Evolutionary conservation across 345 rosid genomes (phyloP).

Genomic region (Sisymbrium altissimum): DNA sequence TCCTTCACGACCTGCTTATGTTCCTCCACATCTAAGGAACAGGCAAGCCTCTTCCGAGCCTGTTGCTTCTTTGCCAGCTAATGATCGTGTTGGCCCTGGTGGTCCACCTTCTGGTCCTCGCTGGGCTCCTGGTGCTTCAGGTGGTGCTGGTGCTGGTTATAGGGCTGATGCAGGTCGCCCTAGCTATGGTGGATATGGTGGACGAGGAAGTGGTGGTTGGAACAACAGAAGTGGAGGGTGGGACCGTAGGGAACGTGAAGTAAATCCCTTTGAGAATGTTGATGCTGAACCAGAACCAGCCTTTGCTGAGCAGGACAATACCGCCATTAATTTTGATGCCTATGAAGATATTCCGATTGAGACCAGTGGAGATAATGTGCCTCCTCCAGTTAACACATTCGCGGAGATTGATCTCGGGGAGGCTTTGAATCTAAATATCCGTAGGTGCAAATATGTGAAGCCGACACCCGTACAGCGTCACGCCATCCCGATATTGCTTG

Average conservation of each 20-base stretch:
- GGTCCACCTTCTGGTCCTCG: constrained; percentile 58
- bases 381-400: constrained; percentile 82
- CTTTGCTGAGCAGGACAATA: constrained; percentile 59
- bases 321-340: constrained; percentile 89
- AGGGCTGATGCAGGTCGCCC: constrained; percentile 29
- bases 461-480: constrained; percentile 97
- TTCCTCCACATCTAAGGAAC: constrained; percentile 90
- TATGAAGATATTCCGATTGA: constrained; percentile 98
- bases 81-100: constrained; percentile 40
- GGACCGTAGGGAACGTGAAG: constrained; percentile 83
- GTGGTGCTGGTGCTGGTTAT: constrained; percentile 36
- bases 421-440: constrained; percentile 73
- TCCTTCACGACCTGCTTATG: constrained; percentile 51
- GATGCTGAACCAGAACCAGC: constrained; percentile 48
- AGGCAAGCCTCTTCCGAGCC: constrained; percentile 50
- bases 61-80: constrained; percentile 36
- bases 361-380: constrained; percentile 95
- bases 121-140: constrained; percentile 45
- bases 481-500: constrained; percentile 81
- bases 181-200: constrained; percentile 35
- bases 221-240: constrained; percentile 68
- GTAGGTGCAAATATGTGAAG: constrained; percentile 92
- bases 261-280: constrained; percentile 75
- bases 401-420: constrained; percentile 95
- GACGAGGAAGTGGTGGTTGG: constrained; percentile 61